phyloP scores from a whole-genome alignment of 2,329 filamentous ascomycete genomes.

The Fusarium hostae region DNA sequence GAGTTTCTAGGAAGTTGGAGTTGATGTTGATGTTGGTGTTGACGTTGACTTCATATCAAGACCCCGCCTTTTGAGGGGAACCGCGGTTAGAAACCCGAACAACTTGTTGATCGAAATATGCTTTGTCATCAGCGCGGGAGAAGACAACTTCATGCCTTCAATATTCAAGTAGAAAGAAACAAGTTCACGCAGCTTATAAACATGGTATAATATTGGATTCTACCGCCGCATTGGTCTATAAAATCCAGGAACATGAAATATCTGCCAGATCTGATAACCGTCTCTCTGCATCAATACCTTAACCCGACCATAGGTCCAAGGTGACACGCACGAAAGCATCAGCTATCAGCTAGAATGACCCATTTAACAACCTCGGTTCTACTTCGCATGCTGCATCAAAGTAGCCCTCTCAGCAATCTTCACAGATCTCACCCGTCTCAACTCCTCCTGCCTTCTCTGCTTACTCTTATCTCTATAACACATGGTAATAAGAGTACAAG shows the following conservation, averaged over 20 bases:
- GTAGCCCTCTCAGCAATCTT: background rate
- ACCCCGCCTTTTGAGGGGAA: conserved; percentile 23
- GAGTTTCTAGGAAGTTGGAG: fast-evolving
- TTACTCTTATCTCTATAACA: background rate
- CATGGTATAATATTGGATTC: fast-evolving
- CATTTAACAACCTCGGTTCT: fast-evolving
- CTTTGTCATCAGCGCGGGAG: background rate
- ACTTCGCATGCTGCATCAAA: background rate
- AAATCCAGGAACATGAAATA: background rate
- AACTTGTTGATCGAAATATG: background rate
- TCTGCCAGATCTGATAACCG: fast-evolving
- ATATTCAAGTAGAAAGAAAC: no score
- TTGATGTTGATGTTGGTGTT: background rate
- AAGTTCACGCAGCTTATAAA: no score
- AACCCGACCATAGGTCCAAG: no score
- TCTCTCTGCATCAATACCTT: no score
- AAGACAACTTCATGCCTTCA: no score
- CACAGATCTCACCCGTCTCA: background rate
- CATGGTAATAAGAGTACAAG: background rate
- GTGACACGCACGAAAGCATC: no score
- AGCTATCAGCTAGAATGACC: no score
- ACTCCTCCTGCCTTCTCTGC: background rate
- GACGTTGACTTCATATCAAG: background rate
- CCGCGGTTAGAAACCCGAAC: background rate
- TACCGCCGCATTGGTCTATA: fast-evolving